These are phyloP conservation scores for Candida glaebosa DNA, from an alignment of 805 yeast species.

Conservation along the genomic window DNA sequence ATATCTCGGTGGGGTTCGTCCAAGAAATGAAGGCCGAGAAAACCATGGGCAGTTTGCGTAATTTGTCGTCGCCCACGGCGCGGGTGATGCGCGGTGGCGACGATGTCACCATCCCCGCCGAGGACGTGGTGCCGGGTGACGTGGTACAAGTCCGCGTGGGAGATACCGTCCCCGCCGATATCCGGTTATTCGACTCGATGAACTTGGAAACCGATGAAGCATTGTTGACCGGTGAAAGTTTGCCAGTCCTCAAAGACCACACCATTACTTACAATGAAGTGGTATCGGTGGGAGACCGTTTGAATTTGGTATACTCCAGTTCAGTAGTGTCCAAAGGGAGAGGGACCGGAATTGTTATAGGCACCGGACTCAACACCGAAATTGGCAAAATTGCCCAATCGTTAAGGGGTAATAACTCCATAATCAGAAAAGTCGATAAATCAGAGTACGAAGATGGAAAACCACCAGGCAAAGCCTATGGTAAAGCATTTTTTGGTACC, in stretches of 20 bases:
- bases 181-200: constrained; percentile 31
- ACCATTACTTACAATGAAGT: constrained; percentile 33
- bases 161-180: constrained; percentile 43
- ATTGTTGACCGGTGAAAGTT: constrained; percentile 38
- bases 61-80: constrained; percentile 46
- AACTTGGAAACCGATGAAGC: constrained; percentile 44
- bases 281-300: constrained; percentile 35
- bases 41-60: constrained; percentile 47
- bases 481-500: constrained; percentile 34
- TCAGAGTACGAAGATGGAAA: constrained; percentile 23
- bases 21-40: constrained; percentile 50
- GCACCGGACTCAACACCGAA: constrained; percentile 39
- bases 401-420: constrained; percentile 20
- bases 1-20: constrained; percentile 47
- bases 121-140: constrained; percentile 46
- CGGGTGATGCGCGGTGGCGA: constrained; percentile 43
- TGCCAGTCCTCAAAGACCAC: constrained; percentile 33
- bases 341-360: constrained; percentile 36
- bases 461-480: constrained; percentile 36
- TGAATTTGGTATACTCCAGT: constrained; percentile 32
- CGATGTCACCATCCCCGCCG: constrained; percentile 31
- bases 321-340: constrained; percentile 41
- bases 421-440: constrained; percentile 32
- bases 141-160: constrained; percentile 38
- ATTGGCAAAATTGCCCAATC: constrained; percentile 40